These are phyloP conservation scores for Nothomitra cinnamomea DNA, from an alignment of 2,329 filamentous ascomycete species.

Conservation along the genomic window DNA sequence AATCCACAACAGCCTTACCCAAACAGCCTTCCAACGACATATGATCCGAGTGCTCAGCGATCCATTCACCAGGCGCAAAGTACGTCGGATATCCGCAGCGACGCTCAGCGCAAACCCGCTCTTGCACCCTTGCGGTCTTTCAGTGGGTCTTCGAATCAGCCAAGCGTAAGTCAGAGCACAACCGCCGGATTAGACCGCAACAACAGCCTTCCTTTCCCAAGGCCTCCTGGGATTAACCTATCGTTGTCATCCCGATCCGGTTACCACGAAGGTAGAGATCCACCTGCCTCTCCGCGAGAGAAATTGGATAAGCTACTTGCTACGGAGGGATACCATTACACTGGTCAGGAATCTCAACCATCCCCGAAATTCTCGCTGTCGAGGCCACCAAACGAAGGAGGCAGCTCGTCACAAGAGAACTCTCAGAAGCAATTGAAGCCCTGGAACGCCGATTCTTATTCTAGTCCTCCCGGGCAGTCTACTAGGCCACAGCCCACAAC, in stretches of 20 bases:
- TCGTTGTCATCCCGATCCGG: not conserved
- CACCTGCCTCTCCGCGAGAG: constrained; percentile 18
- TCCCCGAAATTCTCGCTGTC: not conserved
- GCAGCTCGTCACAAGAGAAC: not conserved
- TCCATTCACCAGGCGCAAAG: not conserved
- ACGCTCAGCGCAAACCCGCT: not conserved
- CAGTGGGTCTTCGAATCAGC: not conserved
- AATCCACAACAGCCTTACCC: not conserved
- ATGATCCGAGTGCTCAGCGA: not conserved
- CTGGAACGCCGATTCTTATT: not conserved
- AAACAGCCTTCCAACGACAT: not conserved
- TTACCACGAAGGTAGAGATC: not conserved
- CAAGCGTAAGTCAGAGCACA: not conserved
- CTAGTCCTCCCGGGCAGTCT: not conserved
- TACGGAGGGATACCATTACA: constrained; percentile 19
- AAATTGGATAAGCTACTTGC: constrained; percentile 20
- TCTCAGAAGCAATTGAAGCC: constrained; percentile 6
- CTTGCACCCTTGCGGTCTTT: not conserved
- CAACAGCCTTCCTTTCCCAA: not conserved
- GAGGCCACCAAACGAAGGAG: not conserved
- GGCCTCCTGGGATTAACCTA: not conserved
- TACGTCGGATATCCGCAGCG: not conserved
- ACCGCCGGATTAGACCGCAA: not conserved
- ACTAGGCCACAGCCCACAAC: constrained; percentile 10
- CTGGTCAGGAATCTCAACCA: not conserved